Evolutionary conservation across 176 grass and related monocot genomes (phyloP).

Genomic region (Juncus inflexus): DNA sequence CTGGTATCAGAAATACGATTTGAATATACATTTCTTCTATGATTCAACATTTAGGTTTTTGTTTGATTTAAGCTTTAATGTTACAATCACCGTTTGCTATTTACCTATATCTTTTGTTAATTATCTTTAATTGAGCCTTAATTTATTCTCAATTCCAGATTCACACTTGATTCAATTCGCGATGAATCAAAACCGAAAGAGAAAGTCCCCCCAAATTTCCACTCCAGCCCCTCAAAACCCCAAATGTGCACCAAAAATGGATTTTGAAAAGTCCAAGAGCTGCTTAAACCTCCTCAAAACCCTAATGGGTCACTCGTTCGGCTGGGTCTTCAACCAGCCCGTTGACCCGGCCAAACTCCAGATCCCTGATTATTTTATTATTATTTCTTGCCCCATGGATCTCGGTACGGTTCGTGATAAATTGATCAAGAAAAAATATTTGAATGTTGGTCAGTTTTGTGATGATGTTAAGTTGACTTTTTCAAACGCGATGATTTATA

Average conservation of each 20-base stretch:
- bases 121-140: too few species aligned
- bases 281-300: constrained; percentile 50
- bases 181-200: constrained; percentile 18
- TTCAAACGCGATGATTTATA: constrained; percentile 86
- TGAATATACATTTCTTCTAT: too few species aligned
- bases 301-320: constrained; percentile 60
- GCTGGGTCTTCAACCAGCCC: constrained; percentile 70
- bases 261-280: constrained; percentile 43
- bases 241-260: constrained; percentile 41
- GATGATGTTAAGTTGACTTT: constrained; percentile 74
- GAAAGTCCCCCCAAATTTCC: background rate
- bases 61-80: too few species aligned
- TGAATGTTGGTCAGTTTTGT: constrained; percentile 42
- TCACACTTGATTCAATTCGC: too few species aligned
- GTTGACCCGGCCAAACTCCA: constrained; percentile 61
- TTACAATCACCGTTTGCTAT: too few species aligned
- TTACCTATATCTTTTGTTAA: too few species aligned
- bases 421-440: constrained; percentile 49
- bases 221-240: constrained; percentile 6
- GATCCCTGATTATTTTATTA: constrained; percentile 81
- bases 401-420: constrained; percentile 69
- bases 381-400: constrained; percentile 78
- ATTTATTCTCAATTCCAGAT: too few species aligned
- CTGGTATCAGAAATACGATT: too few species aligned
- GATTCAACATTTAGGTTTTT: too few species aligned